Base-by-base conservation (phyloP, 2,329 filamentous ascomycete species). In the Aspergillus ochraceoroseus region DNA sequence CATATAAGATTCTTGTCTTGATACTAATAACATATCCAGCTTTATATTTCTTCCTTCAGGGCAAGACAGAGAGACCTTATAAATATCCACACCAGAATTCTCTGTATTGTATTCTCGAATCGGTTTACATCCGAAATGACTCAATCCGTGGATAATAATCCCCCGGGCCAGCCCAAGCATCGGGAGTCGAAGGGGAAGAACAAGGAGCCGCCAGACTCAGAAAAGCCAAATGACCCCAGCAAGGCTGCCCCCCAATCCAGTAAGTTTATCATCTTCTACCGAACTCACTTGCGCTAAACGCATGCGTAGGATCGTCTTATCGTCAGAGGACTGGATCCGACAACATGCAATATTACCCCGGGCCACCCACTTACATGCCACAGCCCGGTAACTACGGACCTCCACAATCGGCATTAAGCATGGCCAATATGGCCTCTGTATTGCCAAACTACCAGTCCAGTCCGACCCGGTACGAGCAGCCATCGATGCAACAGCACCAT, bases 381-480 rank as follows among this genome's bases (percentile, higher is more conserved):
- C 38, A 48, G 13, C 39, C 39, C 18, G 44, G 32, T 38, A 38
- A 34, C 26, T 58, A 57, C 47, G 55, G 52, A 38, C 28, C 41
- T 11, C 35, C 35, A 7, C 39, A 47, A 12, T 50, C 57, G 17
- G 28, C 49, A 11, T 41, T 60, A 29, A 55, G 52, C 23, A 63
- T 63, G 60, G 44, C 44, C 17, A 52, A 55, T 32, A 59, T 63
- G 54, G 41, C 41, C 23, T 58, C 61, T 30, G 38, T 54, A 14
- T 41, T 64, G 5, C 61, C 61, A 7, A 36, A 33, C 17, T 56
- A 54, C 26, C 56, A 49, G 18, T 43, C 51, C 11, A 53, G 53
- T n/a, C 38, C 53, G 13, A 47, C 53, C 7, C 41, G 48, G 11
- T 61, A 52, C 26, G 55, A 55, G 20, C 57, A 59, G 20, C 49